phyloP scores from a whole-genome alignment of 2,329 filamentous ascomycete species.

The Trichoderma lentiforme region DNA sequence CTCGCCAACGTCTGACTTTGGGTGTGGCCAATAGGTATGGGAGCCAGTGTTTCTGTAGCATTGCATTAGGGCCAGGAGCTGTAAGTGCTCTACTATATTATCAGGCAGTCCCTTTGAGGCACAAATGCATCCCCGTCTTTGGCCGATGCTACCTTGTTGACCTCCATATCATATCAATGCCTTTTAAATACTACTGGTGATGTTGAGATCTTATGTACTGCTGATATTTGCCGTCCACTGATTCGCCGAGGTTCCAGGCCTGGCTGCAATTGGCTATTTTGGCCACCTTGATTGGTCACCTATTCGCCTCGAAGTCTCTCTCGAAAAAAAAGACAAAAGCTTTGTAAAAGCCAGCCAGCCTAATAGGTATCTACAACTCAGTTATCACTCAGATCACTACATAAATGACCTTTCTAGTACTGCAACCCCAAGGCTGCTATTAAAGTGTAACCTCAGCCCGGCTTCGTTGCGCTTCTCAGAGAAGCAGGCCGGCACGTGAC shows the following conservation, averaged over 20 bases:
- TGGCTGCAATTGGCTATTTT: not conserved
- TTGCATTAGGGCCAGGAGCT: not conserved
- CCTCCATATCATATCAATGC: not conserved
- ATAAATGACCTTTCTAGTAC: not conserved
- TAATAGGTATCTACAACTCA: not conserved
- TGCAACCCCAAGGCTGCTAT: not conserved
- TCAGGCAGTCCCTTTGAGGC: not conserved
- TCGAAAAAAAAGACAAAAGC: not conserved
- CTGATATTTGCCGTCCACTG: not conserved
- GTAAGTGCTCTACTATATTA: not conserved
- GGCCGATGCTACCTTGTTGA: not conserved
- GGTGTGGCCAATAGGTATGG: not conserved
- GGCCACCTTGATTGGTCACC: not conserved
- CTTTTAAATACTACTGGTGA: not conserved
- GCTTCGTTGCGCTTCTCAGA: not conserved
- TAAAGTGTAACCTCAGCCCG: not conserved
- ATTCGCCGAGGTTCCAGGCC: not conserved
- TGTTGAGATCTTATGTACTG: not conserved
- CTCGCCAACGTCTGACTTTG: not conserved
- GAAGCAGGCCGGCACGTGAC: slow-evolving; percentile 23
- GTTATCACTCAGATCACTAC: not conserved
- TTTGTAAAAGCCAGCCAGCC: not conserved
- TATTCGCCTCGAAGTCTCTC: not conserved
- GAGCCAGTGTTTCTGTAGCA: not conserved
- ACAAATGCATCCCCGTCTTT: not conserved